Conservation (phyloP, 75 land plant species). For the Sequoiadendron giganteum region DNA sequence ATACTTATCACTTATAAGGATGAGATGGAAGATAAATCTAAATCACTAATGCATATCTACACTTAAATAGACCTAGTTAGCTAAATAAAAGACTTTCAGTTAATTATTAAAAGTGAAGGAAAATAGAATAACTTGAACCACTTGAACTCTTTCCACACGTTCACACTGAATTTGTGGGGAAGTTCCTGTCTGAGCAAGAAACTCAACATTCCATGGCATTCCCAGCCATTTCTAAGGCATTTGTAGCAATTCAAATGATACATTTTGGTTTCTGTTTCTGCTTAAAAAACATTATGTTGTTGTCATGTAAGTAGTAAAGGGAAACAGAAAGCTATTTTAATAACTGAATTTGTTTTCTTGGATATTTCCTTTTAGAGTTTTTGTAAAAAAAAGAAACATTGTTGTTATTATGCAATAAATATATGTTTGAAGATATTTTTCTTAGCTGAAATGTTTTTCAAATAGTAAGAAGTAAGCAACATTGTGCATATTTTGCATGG, state of each 20-base stretch:
- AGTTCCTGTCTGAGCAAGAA: too few species aligned
- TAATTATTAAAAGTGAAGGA: too few species aligned
- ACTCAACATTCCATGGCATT: too few species aligned
- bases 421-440: not conserved
- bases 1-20: too few species aligned
- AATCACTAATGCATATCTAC: too few species aligned
- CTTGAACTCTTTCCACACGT: too few species aligned
- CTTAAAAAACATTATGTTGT: not conserved
- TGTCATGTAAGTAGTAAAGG: not conserved
- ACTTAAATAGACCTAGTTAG: too few species aligned
- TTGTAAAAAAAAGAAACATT: not conserved
- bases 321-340: not conserved
- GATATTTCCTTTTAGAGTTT: not conserved
- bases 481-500: not conserved
- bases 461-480: not conserved
- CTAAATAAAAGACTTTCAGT: too few species aligned
- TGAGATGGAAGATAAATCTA: too few species aligned
- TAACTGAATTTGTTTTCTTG: not conserved
- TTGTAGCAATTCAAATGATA: not conserved
- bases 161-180: too few species aligned
- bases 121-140: too few species aligned
- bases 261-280: not conserved
- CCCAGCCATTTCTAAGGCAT: not conserved
- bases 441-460: not conserved
- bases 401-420: not conserved